Base-by-base conservation (phyloP, 441 rosid genomes). In the Euphorbia corollata region DNA sequence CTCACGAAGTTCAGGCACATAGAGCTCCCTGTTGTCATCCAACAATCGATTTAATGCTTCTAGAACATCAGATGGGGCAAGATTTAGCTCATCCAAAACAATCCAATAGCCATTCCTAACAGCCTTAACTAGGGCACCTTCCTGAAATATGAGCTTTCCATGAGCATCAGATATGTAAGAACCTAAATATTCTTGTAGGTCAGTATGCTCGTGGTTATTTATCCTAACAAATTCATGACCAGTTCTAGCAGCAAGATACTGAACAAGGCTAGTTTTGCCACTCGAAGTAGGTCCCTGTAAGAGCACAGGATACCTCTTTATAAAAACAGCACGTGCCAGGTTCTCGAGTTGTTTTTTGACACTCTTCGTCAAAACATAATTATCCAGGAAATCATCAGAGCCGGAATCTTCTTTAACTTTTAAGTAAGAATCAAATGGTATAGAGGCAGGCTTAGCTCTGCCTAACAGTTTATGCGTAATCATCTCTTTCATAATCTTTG, bases 231-330 rank as follows among this genome's bases (percentile, higher is more conserved):
- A 95, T 64, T 82, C 86, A 81, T 85, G 87, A 64, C 99, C 98
- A 69, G 89, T 95, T 73, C 79, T 69, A 53, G 92, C 78, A 63
- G 99, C 97, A 70, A 95, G 99, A 86, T 92, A 90, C 77, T 86
- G 91, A 58, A 95, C 98, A 74, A 95, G 98, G 79, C 99, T 95
- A 68, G 99, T 95, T 73, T 95, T 95, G 59, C 99, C 99, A 81
- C 99, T 90, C 27, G 99, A 95, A 57, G 98, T 92, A 57, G 98
- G 98, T 38, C 99, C 99, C 77, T 95, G 98, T 71, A 95, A 79
- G 19, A 95, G 97, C 75, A 95, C 96, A 59, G 98, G 98, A 70
- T 92, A 92, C 72, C 80, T 88, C 76, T 81, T 90, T 50, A 92
- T 79, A 75, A 85, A 88, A 74, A 90, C 86, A 67, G 97, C 98